Evolutionary conservation across 768 basidiomycete genomes (phyloP).

Genomic region (Cytidiella melzeri): DNA sequence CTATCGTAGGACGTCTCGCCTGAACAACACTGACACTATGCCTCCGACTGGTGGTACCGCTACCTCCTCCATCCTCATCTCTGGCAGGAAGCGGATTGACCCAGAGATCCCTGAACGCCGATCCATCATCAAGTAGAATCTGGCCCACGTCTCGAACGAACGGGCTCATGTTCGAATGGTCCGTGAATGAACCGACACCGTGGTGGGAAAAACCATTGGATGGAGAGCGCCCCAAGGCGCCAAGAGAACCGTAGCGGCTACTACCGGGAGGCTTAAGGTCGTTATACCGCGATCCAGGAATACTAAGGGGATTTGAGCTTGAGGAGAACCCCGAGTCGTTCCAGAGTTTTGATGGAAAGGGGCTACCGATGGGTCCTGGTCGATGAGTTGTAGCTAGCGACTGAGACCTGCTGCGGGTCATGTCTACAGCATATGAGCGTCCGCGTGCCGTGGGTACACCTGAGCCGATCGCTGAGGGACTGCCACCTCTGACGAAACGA

Average conservation of each 20-base stretch:
- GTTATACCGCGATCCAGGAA: conserved; percentile 46
- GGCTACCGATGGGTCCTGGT: conserved; percentile 47
- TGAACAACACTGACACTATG: conserved; percentile 84
- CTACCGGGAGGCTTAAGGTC: conserved; percentile 56
- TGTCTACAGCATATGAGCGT: conserved; percentile 55
- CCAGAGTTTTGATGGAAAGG: conserved; percentile 46
- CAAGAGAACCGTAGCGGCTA: conserved; percentile 62
- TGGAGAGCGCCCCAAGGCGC: conserved; percentile 49
- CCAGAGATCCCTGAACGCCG: conserved; percentile 72
- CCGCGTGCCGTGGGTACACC: conserved; percentile 35
- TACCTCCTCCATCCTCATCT: conserved; percentile 61
- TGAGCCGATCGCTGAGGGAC: conserved; percentile 34
- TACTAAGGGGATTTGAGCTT: conserved; percentile 43
- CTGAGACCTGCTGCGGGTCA: conserved; percentile 70
- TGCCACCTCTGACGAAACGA: conserved; percentile 34
- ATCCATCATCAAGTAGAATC: conserved; percentile 69
- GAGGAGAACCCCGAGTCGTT: conserved; percentile 44
- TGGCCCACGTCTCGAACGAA: conserved; percentile 81
- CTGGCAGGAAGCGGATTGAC: conserved; percentile 58
- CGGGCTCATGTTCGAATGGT: conserved; percentile 77
- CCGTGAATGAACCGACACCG: conserved; percentile 34
- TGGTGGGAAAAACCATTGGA: conserved; percentile 38
- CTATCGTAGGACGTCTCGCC: conserved; percentile 56
- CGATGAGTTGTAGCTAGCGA: conserved; percentile 56
- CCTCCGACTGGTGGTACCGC: conserved; percentile 76